phyloP scores from a whole-genome alignment of 2,329 filamentous ascomycete genomes.

The Tolypocladium tundrense region DNA sequence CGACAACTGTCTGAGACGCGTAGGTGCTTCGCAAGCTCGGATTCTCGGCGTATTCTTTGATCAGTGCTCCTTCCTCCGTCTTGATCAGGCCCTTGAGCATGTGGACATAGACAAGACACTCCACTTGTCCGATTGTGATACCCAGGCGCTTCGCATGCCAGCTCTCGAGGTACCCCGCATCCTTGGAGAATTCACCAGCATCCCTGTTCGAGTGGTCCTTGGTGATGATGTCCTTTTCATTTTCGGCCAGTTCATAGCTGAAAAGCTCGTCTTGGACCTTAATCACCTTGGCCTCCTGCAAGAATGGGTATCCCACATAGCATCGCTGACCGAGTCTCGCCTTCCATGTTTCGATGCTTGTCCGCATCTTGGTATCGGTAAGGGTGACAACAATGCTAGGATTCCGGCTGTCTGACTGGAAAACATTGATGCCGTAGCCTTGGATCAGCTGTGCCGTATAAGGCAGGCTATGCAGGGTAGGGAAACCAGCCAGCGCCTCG shows the following conservation, averaged over 20 bases:
- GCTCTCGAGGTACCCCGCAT: conserved; percentile 72
- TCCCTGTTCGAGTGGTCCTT: conserved; percentile 65
- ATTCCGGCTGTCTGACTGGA: conserved; percentile 91
- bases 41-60: conserved; percentile 88
- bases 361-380: conserved; percentile 59
- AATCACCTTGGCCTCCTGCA: conserved; percentile 86
- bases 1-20: conserved; percentile 83
- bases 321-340: conserved; percentile 74
- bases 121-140: conserved; percentile 75
- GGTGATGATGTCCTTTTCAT: conserved; percentile 53
- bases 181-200: conserved; percentile 75
- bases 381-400: conserved; percentile 92
- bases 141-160: conserved; percentile 87
- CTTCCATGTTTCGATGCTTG: conserved; percentile 63
- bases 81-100: conserved; percentile 87
- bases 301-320: conserved; percentile 87
- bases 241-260: conserved; percentile 63
- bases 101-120: conserved; percentile 83
- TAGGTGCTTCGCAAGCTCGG: conserved; percentile 81
- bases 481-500: conserved; percentile 85
- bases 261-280: conserved; percentile 91
- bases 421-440: conserved; percentile 85
- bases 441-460: conserved; percentile 62
- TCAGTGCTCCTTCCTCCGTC: conserved; percentile 78
- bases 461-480: conserved; percentile 75